Base-by-base conservation (phyloP, 176 grass and related monocot species). In the Oryza officinalis region DNA sequence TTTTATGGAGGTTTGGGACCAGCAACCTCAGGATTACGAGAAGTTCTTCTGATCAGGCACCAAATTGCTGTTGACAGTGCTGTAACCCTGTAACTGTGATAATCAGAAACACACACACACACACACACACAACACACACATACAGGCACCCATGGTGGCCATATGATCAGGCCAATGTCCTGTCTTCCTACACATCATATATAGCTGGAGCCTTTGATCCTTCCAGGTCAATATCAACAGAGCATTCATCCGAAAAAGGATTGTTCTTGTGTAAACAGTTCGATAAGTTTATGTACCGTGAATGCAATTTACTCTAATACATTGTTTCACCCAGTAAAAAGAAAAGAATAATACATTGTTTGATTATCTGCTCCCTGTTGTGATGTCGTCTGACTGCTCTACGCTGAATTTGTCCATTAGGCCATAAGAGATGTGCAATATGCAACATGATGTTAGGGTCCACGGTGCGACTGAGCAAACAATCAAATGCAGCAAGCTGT, bases 1-100 rank as follows among this genome's bases (percentile, higher is more conserved):
- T 81, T 95, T 95, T 83, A 91, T 91, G 82, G 92, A 85, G 67
- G 83, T 90, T 75, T 92, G 93, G 88, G 90, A 92, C 61, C 93
- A 92, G 71, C 86, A 69, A 67, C 69, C 88, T 68, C 88, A 67
- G 15, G 90, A 95, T 30, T 95, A 92, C 4, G 92, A 91, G 11
- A 88, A 83, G 50, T 95, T 95, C 76, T 92, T 95, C 80, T 92
- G 80, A 88, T 69, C 4, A 20, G 68, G 25, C 47, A 67, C 38
- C 20, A 70, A 72, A 40, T 35, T 35, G 9, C 11, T 82, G 74
- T 65, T 67, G 67, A 67, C 8, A 66, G 14, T 20, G 23, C 5
- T 41, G 40, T 41, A 41, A 41, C 40, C 40, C 40, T 27, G n/a
- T 78, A 31, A 31, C 4, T 68, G 32, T 41, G 61, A 41, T 13